Evolutionary conservation across 805 yeast genomes (phyloP).

Genomic region (Candida insectalens): DNA sequence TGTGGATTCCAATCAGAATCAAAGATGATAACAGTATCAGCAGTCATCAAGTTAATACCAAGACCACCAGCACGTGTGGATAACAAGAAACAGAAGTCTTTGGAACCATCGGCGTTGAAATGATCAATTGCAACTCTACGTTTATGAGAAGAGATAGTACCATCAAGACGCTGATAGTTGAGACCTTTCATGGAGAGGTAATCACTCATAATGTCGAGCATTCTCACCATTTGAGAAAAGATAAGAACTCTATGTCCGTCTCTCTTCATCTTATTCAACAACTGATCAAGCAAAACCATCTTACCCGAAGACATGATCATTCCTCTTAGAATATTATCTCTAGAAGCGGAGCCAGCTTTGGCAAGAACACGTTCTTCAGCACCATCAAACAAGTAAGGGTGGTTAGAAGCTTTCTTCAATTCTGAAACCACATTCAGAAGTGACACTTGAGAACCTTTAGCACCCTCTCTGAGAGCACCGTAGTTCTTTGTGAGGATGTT

Average conservation of each 20-base stretch:
- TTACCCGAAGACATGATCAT: slow-evolving; percentile 96
- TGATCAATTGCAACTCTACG: slow-evolving; percentile 94
- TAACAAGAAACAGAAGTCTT: slow-evolving; percentile 80
- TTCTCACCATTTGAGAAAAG: slow-evolving; percentile 95
- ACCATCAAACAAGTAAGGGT: slow-evolving; percentile 88
- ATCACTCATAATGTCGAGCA: slow-evolving; percentile 91
- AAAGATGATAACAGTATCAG: slow-evolving; percentile 95
- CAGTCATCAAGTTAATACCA: slow-evolving; percentile 98
- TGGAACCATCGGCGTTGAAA: slow-evolving; percentile 87
- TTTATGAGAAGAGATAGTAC: slow-evolving; percentile 91
- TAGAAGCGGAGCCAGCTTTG: slow-evolving; percentile 46
- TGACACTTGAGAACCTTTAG: slow-evolving; percentile 72
- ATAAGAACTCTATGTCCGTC: slow-evolving; percentile 96
- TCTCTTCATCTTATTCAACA: slow-evolving; percentile 70
- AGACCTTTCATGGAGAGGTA: slow-evolving; percentile 80
- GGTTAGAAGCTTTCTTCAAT: slow-evolving; percentile 92
- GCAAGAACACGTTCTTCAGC: slow-evolving; percentile 79
- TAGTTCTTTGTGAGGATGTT: slow-evolving; percentile 90
- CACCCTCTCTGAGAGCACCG: slow-evolving; percentile 80
- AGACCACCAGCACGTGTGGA: slow-evolving; percentile 98
- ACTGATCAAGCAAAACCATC: slow-evolving; percentile 90
- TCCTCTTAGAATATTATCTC: slow-evolving; percentile 81
- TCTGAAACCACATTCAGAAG: slow-evolving; percentile 90
- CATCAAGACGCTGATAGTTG: slow-evolving; percentile 88
- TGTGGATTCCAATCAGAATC: slow-evolving; percentile 99